A percentile compares a stretch with the other conserved stretches of the same genome.
These are phyloP conservation scores for Pholiota adiposa DNA, from an alignment of 1,284 basidiomycete genomes.

Conservation along the genomic window DNA sequence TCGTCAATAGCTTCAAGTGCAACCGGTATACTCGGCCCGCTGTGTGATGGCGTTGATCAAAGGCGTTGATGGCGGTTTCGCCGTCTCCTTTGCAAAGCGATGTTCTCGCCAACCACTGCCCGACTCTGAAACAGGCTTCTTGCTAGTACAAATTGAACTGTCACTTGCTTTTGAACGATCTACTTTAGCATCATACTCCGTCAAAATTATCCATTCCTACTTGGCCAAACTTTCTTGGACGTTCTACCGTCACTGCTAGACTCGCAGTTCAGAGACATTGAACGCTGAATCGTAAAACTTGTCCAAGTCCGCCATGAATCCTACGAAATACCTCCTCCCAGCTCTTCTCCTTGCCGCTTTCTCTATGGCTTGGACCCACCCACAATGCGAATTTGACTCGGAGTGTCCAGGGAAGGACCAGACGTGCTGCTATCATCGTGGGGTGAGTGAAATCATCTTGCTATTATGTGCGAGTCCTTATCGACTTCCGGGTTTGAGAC, in stretches of 20 bases:
- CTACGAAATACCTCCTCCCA: conserved; percentile 9
- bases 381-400: conserved; percentile 14
- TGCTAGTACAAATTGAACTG: not conserved
- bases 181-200: too few species aligned
- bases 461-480: not conserved
- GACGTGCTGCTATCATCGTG: conserved; percentile 19
- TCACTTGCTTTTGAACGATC: too few species aligned
- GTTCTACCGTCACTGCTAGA: too few species aligned
- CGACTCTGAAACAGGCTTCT: too few species aligned
- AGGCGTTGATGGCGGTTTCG: not conserved
- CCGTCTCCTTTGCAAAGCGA: not conserved
- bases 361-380: conserved; percentile 12
- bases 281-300: too few species aligned
- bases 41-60: too few species aligned
- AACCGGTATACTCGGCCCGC: not conserved
- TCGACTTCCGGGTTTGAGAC: too few species aligned
- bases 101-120: not conserved
- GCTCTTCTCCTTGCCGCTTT: conserved; percentile 1
- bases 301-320: conserved; percentile 5
- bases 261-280: too few species aligned
- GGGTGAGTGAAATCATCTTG: conserved; percentile 2
- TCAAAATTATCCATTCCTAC: too few species aligned
- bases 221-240: too few species aligned
- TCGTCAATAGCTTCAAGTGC: too few species aligned
- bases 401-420: conserved; percentile 10